Percentiles rank a stretch among this genome's conserved stretches.
Conservation (phyloP, 1,284 basidiomycete genomes). For the Thelephora terrestris region DNA sequence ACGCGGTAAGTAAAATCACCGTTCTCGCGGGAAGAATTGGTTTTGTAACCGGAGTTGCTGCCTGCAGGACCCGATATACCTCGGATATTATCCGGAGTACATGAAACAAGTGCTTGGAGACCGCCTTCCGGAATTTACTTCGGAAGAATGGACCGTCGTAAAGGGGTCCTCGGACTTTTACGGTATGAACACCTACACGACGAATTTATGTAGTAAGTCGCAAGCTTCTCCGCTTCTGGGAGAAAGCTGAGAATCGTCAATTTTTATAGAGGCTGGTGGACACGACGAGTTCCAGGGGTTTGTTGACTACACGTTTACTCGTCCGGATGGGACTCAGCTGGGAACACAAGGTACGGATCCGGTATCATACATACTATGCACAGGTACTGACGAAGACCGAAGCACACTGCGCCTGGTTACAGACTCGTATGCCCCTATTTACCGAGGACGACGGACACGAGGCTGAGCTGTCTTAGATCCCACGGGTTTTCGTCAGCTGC, state of each 20-base stretch:
- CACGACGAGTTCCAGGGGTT: constrained; percentile 58
- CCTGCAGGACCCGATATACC: constrained; percentile 57
- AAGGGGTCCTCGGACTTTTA: constrained; percentile 65
- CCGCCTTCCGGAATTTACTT: constrained; percentile 56
- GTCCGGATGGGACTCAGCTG: constrained; percentile 56
- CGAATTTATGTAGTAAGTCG: constrained; percentile 51
- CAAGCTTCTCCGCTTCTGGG: constrained; percentile 2
- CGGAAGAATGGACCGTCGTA: constrained; percentile 50
- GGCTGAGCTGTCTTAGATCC: constrained; percentile 31
- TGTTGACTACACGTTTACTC: constrained; percentile 48
- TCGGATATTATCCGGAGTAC: constrained; percentile 58
- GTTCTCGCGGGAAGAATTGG: not conserved
- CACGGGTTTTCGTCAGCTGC: constrained; percentile 48
- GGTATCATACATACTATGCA: constrained; percentile 1
- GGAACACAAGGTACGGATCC: constrained; percentile 48
- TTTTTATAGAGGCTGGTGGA: constrained; percentile 40
- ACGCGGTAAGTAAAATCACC: constrained; percentile 34
- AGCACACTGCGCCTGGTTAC: constrained; percentile 56
- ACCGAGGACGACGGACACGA: not conserved
- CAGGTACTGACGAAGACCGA: constrained; percentile 3
- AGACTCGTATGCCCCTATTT: constrained; percentile 38
- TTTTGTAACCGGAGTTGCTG: constrained; percentile 6
- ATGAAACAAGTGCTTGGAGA: constrained; percentile 52
- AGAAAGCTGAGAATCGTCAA: not conserved
- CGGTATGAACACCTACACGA: constrained; percentile 67